Evolutionary conservation across 768 basidiomycete species (phyloP).

Genomic region (Boletus vinaceobasis): DNA sequence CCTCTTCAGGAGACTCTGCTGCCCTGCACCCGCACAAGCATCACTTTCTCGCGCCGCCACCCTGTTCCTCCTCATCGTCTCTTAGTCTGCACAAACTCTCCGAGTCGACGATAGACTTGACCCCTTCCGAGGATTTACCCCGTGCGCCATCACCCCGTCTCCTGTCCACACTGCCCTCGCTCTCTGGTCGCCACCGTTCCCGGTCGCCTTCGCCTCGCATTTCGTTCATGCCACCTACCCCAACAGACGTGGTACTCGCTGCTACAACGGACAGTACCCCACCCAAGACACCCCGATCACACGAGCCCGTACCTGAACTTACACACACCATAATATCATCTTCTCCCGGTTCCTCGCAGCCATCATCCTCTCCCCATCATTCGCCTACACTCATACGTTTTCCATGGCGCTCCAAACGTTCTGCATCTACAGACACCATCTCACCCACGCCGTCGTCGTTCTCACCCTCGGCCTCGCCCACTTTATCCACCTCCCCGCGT

Average conservation of each 20-base stretch:
- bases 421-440: not conserved
- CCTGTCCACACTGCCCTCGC: conserved; percentile 20
- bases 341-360: not conserved
- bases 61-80: conserved; percentile 23
- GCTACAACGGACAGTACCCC: not conserved
- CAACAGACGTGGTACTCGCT: not conserved
- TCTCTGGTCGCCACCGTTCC: conserved; percentile 19
- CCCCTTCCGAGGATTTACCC: conserved; percentile 1
- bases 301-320: not conserved
- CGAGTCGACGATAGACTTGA: conserved; percentile 12
- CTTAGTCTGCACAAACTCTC: conserved; percentile 20
- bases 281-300: not conserved
- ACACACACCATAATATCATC: not conserved
- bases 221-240: conserved; percentile 5
- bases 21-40: not conserved
- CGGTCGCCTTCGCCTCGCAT: conserved; percentile 9
- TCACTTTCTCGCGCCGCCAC: conserved; percentile 21
- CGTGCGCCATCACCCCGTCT: conserved; percentile 23
- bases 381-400: conserved; percentile 5
- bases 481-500: not conserved
- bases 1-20: conserved; percentile 15
- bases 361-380: not conserved
- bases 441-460: not conserved
- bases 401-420: conserved; percentile 9
- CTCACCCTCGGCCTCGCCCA: conserved; percentile 9